Conservation (phyloP, 352 stramenopile genomes). For the Aphanomyces cochlioides region DNA sequence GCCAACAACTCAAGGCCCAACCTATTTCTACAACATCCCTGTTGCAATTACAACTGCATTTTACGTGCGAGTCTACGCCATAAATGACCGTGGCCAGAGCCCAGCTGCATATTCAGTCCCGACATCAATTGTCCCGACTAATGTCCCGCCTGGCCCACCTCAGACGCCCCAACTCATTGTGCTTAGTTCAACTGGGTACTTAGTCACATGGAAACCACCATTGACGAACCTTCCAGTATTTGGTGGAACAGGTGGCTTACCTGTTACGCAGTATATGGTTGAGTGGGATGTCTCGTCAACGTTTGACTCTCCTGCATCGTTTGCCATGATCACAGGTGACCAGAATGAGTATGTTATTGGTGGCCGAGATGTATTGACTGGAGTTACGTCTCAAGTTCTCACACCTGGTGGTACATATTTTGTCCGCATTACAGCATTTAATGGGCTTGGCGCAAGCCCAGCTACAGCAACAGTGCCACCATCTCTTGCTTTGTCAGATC, state of each 20-base stretch:
- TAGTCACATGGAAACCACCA: conserved; percentile 88
- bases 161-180: conserved; percentile 61
- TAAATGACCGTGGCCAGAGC: conserved; percentile 89
- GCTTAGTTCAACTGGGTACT: conserved; percentile 87
- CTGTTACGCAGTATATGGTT: conserved; percentile 94
- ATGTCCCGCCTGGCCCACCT: conserved; percentile 71
- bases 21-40: conserved; percentile 91
- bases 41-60: conserved; percentile 57
- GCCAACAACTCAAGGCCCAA: conserved; percentile 36
- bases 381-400: conserved; percentile 80
- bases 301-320: conserved; percentile 87
- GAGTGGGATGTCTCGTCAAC: conserved; percentile 89
- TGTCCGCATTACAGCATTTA: conserved; percentile 75
- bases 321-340: conserved; percentile 48
- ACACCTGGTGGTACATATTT: conserved; percentile 71
- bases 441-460: conserved; percentile 61
- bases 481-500: conserved; percentile 50
- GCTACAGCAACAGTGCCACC: conserved; percentile 43
- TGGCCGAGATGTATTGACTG: conserved; percentile 90
- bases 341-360: conserved; percentile 85
- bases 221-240: conserved; percentile 81
- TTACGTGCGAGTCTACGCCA: conserved; percentile 88
- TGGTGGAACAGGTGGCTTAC: conserved; percentile 86
- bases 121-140: conserved; percentile 46
- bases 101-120: conserved; percentile 43